Conservation (phyloP, 768 basidiomycete species). For the Suillus cothurnatus region DNA sequence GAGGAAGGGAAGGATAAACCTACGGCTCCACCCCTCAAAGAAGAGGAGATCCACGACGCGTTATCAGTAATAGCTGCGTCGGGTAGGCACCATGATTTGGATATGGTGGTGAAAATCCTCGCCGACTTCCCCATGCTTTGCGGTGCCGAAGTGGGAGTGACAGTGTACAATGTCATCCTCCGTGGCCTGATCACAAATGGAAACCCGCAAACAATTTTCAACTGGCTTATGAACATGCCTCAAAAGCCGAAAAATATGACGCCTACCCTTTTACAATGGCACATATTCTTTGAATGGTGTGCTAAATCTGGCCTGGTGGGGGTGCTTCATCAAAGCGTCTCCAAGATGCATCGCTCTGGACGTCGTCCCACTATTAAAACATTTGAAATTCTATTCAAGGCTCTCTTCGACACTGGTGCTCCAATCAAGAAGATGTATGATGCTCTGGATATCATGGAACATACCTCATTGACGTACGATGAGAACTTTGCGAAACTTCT, state of each 20-base stretch:
- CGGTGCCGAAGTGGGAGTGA: conserved; percentile 44
- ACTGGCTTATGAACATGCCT: conserved; percentile 59
- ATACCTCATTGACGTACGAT: conserved; percentile 46
- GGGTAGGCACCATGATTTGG: conserved; percentile 54
- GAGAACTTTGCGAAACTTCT: conserved; percentile 43
- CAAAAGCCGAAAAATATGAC: conserved; percentile 45
- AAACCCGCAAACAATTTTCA: conserved; percentile 43
- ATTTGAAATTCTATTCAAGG: conserved; percentile 50
- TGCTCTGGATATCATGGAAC: conserved; percentile 50
- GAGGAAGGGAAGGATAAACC: background rate
- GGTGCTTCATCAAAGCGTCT: conserved; percentile 33
- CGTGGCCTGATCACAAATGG: conserved; percentile 48
- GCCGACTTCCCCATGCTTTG: conserved; percentile 50
- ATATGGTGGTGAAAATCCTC: conserved; percentile 55
- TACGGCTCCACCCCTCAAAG: conserved; percentile 12
- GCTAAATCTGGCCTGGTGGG: conserved; percentile 28
- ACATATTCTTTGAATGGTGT: conserved; percentile 50
- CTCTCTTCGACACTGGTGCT: conserved; percentile 39
- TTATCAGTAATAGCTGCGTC: conserved; percentile 53
- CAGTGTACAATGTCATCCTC: conserved; percentile 52
- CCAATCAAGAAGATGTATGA: conserved; percentile 36
- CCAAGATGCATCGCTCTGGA: conserved; percentile 40
- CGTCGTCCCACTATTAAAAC: conserved; percentile 47
- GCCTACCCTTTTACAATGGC: conserved; percentile 57
- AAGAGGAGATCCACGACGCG: conserved; percentile 37